phyloP scores from a whole-genome alignment of 345 rosid genomes.

The Pistacia vera region DNA sequence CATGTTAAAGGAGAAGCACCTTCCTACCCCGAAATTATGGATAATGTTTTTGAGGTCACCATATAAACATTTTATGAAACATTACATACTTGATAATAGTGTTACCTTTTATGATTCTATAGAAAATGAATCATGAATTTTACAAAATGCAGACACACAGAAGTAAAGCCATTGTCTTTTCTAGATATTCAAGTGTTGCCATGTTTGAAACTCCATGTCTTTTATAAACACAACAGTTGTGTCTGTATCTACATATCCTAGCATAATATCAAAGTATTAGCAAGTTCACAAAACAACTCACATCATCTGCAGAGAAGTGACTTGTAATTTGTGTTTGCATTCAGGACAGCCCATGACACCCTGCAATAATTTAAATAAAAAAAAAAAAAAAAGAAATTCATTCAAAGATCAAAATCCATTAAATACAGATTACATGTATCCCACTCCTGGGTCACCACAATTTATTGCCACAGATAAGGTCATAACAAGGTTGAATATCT shows the following conservation, averaged over 20 bases:
- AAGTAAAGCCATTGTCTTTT: not conserved
- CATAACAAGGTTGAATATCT: not conserved
- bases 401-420: slow-evolving; percentile 15
- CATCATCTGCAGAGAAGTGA: slow-evolving; percentile 95
- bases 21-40: not conserved
- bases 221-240: no score
- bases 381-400: slow-evolving; percentile 4
- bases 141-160: not conserved
- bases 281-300: slow-evolving; percentile 39
- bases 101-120: not conserved
- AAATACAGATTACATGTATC: not conserved
- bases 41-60: not conserved
- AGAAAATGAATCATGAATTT: not conserved
- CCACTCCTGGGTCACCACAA: not conserved
- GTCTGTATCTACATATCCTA: not conserved
- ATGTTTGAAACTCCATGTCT: slow-evolving; percentile 8
- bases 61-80: no score
- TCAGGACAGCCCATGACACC: slow-evolving; percentile 93
- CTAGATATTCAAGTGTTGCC: not conserved
- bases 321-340: slow-evolving; percentile 85
- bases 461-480: not conserved
- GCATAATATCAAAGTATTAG: not conserved
- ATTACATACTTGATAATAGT: not conserved
- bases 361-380: slow-evolving; percentile 41
- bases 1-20: no score